Evolutionary conservation across 306 rosid species (phyloP), one percentile per base, ranked within the genome.

Genomic region (Cucumis hystrix): DNA sequence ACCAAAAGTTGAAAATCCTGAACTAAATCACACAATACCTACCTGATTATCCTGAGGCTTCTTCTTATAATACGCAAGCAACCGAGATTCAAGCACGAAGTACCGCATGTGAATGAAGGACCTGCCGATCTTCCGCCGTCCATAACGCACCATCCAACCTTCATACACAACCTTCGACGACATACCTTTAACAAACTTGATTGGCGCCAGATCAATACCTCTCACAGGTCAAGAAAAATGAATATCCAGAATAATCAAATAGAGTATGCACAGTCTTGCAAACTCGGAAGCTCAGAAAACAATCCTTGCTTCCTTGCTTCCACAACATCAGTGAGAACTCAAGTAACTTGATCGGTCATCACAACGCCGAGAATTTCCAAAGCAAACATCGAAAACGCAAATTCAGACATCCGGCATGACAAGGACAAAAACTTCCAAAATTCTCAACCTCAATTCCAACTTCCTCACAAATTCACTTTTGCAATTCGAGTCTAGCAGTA

Each of bases 91-190:
- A 58, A 95, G 92, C 74, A 95, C 99, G 72, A 95, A 95, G 84
- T 88, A 95, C 56, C 99, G 84, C 99, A 95, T 95, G 78, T 95
- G 99, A 72, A 95, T 95, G 87, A 87, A 95, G 78, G 97, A 95
- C 75, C 99, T 93, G 39, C 99, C 99, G 82, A 95, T 92, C 93
- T 89, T 95, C 20, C 97, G 49, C 40, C 99, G 91, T 75, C 99
- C 99, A 68, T 91, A 95, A 20, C 99, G 87, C 51, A 95, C 99
- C 99, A 95, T 95, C 99, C 99, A 95, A 20, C 99, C 97, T 95
- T 95, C 99, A 82, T 95, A 95, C 10, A 92, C 97, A 11, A 95
- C 92, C 86, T 95, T 95, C 30, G 97, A 85, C 79, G 97, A 89
- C 99, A 92, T 92, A 86, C 83, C 59, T 79, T 57, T n/a, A 43